Percentiles rank a stretch among this genome's conserved stretches.
Conservation (phyloP, 257 asterid species). For the Gentiana dahurica region DNA sequence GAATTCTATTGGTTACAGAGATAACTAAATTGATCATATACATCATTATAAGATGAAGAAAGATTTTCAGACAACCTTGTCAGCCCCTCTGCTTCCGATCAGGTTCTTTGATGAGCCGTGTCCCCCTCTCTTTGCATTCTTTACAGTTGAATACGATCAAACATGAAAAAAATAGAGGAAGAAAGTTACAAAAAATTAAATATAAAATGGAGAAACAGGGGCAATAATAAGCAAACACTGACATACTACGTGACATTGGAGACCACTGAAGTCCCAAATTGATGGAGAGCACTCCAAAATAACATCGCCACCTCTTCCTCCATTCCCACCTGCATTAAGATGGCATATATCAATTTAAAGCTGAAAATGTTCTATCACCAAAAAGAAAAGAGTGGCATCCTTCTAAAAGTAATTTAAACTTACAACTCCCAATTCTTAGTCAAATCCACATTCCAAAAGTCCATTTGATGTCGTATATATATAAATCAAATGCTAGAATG, state of each 20-base stretch:
- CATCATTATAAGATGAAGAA: slow-evolving; percentile 2
- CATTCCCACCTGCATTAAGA: slow-evolving; percentile 69
- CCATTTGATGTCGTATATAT: too few species aligned
- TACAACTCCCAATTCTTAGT: too few species aligned
- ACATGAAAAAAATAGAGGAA: not conserved
- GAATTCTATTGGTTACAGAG: slow-evolving; percentile 3
- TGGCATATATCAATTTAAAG: slow-evolving; percentile 2
- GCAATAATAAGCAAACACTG: slow-evolving; percentile 10
- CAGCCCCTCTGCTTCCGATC: slow-evolving; percentile 86
- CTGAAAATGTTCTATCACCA: not conserved
- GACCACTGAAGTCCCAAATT: slow-evolving; percentile 86
- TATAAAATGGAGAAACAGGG: slow-evolving; percentile 3
- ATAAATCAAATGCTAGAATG: too few species aligned
- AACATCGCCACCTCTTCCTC: slow-evolving; percentile 95
- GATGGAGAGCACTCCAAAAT: slow-evolving; percentile 69
- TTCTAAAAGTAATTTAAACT: too few species aligned
- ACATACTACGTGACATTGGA: slow-evolving; percentile 80
- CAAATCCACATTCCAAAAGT: too few species aligned
- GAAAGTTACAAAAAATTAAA: not conserved
- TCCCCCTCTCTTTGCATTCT: slow-evolving; percentile 93
- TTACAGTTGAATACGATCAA: slow-evolving; percentile 19
- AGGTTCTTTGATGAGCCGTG: slow-evolving; percentile 81
- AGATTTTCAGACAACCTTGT: slow-evolving; percentile 46
- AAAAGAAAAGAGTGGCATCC: not conserved
- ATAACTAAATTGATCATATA: slow-evolving; percentile 8